These are phyloP conservation scores for Suillus sp. DNA, from an alignment of 768 basidiomycete genomes.

Conservation along the genomic window DNA sequence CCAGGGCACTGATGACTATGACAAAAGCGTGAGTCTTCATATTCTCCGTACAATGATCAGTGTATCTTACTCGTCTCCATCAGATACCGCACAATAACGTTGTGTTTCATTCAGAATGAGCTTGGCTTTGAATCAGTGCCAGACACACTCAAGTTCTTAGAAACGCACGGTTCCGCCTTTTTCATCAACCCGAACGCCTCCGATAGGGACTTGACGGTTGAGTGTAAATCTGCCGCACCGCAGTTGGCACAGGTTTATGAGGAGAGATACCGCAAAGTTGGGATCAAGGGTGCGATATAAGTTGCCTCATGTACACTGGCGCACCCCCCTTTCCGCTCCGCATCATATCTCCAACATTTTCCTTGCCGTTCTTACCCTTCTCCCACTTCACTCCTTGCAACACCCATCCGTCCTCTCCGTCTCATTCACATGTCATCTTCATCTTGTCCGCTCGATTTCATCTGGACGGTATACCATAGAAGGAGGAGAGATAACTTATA, in stretches of 20 bases:
- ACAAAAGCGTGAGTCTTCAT: conserved; percentile 79
- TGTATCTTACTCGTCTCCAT: conserved; percentile 8
- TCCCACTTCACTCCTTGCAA: not conserved
- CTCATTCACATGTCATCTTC: conserved; percentile 2
- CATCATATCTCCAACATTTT: conserved; percentile 21
- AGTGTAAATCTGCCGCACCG: conserved; percentile 65
- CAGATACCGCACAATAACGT: conserved; percentile 84
- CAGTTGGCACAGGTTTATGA: conserved; percentile 68
- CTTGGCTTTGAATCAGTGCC: conserved; percentile 78
- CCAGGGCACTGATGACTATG: conserved; percentile 85
- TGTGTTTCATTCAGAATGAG: conserved; percentile 76
- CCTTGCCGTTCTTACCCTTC: not conserved
- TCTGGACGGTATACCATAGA: conserved; percentile 8
- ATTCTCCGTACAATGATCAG: not conserved
- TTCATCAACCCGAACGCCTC: conserved; percentile 66
- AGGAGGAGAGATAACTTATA: conserved; percentile 9
- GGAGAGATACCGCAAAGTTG: conserved; percentile 82
- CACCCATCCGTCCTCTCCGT: not conserved
- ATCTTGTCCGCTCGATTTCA: conserved; percentile 5
- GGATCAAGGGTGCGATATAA: conserved; percentile 92
- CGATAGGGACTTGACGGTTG: conserved; percentile 65
- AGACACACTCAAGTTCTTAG: conserved; percentile 69
- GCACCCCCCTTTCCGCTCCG: not conserved
- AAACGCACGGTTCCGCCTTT: conserved; percentile 63
- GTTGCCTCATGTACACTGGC: conserved; percentile 9